Percentiles rank a stretch among this genome's conserved stretches.
These are phyloP conservation scores for Claviceps sp. DNA, from an alignment of 2,329 filamentous ascomycete species.

Conservation along the genomic window DNA sequence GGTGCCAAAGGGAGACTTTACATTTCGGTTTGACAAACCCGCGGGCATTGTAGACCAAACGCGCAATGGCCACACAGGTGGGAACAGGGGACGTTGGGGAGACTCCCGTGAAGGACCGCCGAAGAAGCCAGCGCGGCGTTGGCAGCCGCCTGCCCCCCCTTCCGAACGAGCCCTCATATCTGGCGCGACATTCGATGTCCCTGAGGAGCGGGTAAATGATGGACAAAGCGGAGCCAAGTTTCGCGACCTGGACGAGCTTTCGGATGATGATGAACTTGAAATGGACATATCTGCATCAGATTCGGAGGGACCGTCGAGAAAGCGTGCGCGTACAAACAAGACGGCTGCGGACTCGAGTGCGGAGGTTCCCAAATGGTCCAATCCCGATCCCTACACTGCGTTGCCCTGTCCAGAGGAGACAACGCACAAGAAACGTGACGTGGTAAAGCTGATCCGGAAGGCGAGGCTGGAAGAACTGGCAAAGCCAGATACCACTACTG, in stretches of 20 bases:
- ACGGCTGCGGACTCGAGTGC: conserved; percentile 22
- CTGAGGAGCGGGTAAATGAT: conserved; percentile 34
- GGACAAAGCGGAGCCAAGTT: conserved; percentile 35
- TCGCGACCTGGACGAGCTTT: conserved; percentile 41
- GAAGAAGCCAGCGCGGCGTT: conserved; percentile 16
- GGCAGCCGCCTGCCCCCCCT: conserved; percentile 26
- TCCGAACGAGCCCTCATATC: conserved; percentile 38
- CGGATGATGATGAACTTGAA: conserved; percentile 48
- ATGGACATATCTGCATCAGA: conserved; percentile 42
- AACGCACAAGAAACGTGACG: conserved; percentile 64
- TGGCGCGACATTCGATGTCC: conserved; percentile 25
- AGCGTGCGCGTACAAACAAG: conserved; percentile 17
- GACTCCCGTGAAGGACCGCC: conserved; percentile 14
- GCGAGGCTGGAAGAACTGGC: conserved; percentile 50
- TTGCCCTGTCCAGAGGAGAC: conserved; percentile 67
- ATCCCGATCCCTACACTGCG: conserved; percentile 85
- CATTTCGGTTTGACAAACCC: conserved; percentile 40
- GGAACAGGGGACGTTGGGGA: conserved; percentile 9
- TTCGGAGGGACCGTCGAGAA: conserved; percentile 27
- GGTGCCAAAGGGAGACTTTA: conserved; percentile 36
- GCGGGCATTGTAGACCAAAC: conserved; percentile 28
- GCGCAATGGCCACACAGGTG: conserved; percentile 6
- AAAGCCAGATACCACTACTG: conserved; percentile 37
- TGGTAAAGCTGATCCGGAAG: conserved; percentile 85
- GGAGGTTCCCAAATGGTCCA: conserved; percentile 71